Percentiles rank a stretch among this genome's conserved stretches.
Conservation (phyloP, 352 stramenopile species). For the Paralagenidium karlingii region DNA sequence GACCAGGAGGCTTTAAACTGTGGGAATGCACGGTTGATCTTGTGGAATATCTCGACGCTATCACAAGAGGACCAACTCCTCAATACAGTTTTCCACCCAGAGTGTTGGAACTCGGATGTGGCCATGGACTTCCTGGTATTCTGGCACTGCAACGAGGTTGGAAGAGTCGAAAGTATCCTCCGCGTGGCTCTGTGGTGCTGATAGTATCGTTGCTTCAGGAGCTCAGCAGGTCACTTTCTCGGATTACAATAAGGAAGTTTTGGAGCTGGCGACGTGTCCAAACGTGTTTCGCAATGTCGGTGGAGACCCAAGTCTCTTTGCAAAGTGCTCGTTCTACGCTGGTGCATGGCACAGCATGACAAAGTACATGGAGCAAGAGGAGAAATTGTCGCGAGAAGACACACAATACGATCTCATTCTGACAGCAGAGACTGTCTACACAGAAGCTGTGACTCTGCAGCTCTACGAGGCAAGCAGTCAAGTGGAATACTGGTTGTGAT, state of each 20-base stretch:
- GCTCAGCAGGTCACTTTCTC: slow-evolving; percentile 61
- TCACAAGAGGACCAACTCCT: slow-evolving; percentile 6
- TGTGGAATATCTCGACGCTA: slow-evolving; percentile 26
- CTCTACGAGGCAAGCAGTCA: slow-evolving; percentile 40
- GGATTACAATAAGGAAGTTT: slow-evolving; percentile 83
- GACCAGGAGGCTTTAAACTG: slow-evolving; percentile 59
- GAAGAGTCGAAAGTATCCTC: neutral
- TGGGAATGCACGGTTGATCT: slow-evolving; percentile 77
- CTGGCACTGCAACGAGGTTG: slow-evolving; percentile 51
- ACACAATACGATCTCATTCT: slow-evolving; percentile 65
- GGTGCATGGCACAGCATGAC: slow-evolving; percentile 61
- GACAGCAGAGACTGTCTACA: slow-evolving; percentile 80
- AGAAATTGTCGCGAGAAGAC: slow-evolving; percentile 15
- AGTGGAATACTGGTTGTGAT: slow-evolving; percentile 1
- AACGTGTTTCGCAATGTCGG: slow-evolving; percentile 49
- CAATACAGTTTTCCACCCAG: slow-evolving; percentile 12
- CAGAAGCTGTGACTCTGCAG: slow-evolving; percentile 50
- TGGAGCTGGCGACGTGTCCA: slow-evolving; percentile 72
- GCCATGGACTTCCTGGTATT: slow-evolving; percentile 66
- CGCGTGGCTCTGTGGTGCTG: neutral
- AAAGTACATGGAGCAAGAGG: slow-evolving; percentile 24
- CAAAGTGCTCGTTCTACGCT: slow-evolving; percentile 51
- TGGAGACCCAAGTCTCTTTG: slow-evolving; percentile 9
- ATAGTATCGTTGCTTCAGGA: slow-evolving; percentile 10
- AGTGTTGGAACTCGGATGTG: slow-evolving; percentile 69